A percentile compares a stretch with the other conserved stretches of the same genome.
These are phyloP conservation scores for Trichoderma lentiforme DNA, from an alignment of 2,329 filamentous ascomycete species.

Conservation along the genomic window DNA sequence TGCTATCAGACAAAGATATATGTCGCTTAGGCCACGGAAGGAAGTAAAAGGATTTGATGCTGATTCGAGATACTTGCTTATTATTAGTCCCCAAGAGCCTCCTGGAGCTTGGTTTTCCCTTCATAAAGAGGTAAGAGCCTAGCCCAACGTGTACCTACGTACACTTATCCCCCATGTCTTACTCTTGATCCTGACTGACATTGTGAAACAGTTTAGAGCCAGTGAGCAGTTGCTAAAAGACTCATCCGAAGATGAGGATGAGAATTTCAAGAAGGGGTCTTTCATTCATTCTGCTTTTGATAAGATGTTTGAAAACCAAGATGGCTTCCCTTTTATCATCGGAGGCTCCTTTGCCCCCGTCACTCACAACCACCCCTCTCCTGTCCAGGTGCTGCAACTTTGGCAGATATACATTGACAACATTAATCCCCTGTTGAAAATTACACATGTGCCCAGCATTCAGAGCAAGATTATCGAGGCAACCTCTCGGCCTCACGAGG, in stretches of 20 bases:
- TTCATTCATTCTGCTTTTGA: slow-evolving; percentile 58
- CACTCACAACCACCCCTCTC: slow-evolving; percentile 49
- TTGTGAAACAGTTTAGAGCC: slow-evolving; percentile 44
- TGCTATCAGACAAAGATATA: not conserved
- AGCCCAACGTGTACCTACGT: not conserved
- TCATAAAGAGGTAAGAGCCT: slow-evolving; percentile 45
- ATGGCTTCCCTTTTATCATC: slow-evolving; percentile 57
- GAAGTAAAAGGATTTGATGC: not conserved
- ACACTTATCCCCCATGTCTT: not conserved
- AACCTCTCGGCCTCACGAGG: slow-evolving; percentile 51
- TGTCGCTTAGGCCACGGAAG: not conserved
- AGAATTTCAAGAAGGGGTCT: slow-evolving; percentile 46
- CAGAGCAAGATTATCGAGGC: slow-evolving; percentile 64
- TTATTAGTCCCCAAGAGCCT: slow-evolving; percentile 13
- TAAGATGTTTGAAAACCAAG: slow-evolving; percentile 54
- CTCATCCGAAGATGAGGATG: slow-evolving; percentile 58
- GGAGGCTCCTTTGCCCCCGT: slow-evolving; percentile 44
- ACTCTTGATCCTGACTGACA: not conserved
- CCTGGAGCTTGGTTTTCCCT: slow-evolving; percentile 45
- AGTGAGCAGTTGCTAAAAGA: slow-evolving; percentile 48
- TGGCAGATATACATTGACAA: slow-evolving; percentile 71
- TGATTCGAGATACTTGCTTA: not conserved
- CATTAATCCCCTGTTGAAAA: slow-evolving; percentile 65
- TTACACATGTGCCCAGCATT: slow-evolving; percentile 64
- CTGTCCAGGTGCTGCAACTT: slow-evolving; percentile 59